Base-by-base conservation (phyloP, 2,329 filamentous ascomycete genomes). In the Ramularia endophylla region DNA sequence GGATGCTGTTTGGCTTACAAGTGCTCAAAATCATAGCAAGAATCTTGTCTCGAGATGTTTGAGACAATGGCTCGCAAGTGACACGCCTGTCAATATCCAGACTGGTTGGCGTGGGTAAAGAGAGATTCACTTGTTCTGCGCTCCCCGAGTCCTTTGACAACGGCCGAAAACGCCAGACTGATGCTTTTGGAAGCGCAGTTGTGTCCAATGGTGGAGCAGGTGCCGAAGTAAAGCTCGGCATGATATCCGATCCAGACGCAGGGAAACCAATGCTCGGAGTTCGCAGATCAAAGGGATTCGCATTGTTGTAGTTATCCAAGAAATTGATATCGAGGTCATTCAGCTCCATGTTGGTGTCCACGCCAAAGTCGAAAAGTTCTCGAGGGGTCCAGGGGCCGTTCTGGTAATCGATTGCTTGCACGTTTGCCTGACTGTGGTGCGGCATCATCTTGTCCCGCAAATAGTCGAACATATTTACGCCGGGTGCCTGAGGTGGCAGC, bases 11-110 rank as follows among this genome's bases (percentile, higher is more conserved):
- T 0, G 64, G 63, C 34, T 72, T 74, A 51, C 75, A 81, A 3
- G 74, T 78, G 36, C 72, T 70, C 27, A 86, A 64, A 1, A 85
- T 74, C 43, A 85, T 71, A 8, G 75, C 79, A 41, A 87, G 65
- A 1, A 85, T 72, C 34, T 72, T 73, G 58, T 87, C 83, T 20
- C 69, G 62, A 15, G 65, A 65, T 2, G 61, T 64, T 31, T 64
- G 62, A 13, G 62, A 58, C 3, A 71, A 51, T 25, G 62, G 63
- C 41, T 70, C 68, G 29, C 60, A 59, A 4, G 65, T 65, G 2
- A 66, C 64, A 19, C 67, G 57, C n/a, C 65, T 58, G 33, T 65
- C 63, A 2, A 67, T 58, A 8, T 63, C 61, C 1, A 65, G 43
- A 28, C 57, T 60, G 2, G 62, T 63, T 17, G 57, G 62, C 0